These are phyloP conservation scores for Acanthochlamys bracteata DNA, from an alignment of 106 monocot species.

Conservation along the genomic window DNA sequence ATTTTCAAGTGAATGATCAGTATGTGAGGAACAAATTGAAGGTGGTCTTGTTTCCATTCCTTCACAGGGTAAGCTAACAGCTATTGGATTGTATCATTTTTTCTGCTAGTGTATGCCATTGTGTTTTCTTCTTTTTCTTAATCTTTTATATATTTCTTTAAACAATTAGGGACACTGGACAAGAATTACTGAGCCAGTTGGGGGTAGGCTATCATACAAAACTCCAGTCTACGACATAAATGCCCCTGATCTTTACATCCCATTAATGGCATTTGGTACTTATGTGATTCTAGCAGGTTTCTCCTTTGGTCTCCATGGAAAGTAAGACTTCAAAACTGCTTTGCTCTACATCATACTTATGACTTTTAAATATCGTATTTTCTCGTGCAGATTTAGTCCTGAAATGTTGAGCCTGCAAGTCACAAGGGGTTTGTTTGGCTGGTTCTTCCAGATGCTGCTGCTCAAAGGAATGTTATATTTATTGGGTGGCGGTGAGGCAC, in stretches of 20 bases:
- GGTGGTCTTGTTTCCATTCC: constrained; percentile 25
- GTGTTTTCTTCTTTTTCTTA: not conserved
- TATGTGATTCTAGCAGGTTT: constrained; percentile 30
- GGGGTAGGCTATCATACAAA: constrained; percentile 36
- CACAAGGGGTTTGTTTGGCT: constrained; percentile 30
- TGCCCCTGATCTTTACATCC: constrained; percentile 33
- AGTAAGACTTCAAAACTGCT: constrained; percentile 12
- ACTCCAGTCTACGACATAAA: constrained; percentile 33
- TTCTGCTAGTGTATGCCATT: not conserved
- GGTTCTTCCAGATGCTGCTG: constrained; percentile 22
- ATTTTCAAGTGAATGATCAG: constrained; percentile 29
- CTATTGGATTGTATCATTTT: not conserved
- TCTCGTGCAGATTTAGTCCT: constrained; percentile 20
- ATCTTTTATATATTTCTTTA: not conserved
- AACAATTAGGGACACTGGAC: constrained; percentile 31
- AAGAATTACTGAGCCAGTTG: constrained; percentile 33
- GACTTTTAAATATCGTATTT: not conserved
- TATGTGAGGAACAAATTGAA: constrained; percentile 33
- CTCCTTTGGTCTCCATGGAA: constrained; percentile 29
- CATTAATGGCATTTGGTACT: constrained; percentile 38
- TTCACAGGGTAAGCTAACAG: constrained; percentile 22
- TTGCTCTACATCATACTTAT: too few species aligned
- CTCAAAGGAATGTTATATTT: constrained; percentile 36
- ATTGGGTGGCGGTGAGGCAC: constrained; percentile 26
- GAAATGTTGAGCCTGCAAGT: constrained; percentile 32